These are phyloP conservation scores for Neurospora sp. DNA, from an alignment of 495 filamentous ascomycete genomes.

Conservation along the genomic window DNA sequence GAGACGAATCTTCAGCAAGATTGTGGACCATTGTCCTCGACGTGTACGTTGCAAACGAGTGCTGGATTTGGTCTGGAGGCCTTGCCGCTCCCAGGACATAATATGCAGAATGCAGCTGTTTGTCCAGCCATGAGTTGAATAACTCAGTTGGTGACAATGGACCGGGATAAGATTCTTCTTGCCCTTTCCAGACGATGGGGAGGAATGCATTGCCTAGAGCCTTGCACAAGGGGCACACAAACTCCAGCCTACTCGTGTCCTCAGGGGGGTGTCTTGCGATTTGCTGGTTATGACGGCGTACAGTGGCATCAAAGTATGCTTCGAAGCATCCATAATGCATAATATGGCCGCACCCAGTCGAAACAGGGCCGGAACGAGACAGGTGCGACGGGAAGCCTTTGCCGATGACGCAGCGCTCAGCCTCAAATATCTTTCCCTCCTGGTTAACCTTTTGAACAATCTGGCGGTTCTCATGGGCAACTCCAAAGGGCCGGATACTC, in stretches of 20 bases:
- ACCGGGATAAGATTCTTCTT: slow-evolving; percentile 71
- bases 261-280: slow-evolving; percentile 92
- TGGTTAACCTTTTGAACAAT: slow-evolving; percentile 64
- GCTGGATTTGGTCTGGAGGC: slow-evolving; percentile 37
- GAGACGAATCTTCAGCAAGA: slow-evolving; percentile 30
- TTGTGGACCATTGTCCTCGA: slow-evolving; percentile 50
- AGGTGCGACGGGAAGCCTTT: slow-evolving; percentile 72
- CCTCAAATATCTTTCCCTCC: slow-evolving; percentile 55
- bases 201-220: slow-evolving; percentile 92
- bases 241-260: slow-evolving; percentile 63
- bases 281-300: slow-evolving; percentile 75
- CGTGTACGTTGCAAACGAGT: slow-evolving; percentile 58
- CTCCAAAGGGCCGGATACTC: slow-evolving; percentile 73
- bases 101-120: slow-evolving; percentile 26
- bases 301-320: slow-evolving; percentile 70
- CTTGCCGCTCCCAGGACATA: slow-evolving; percentile 28
- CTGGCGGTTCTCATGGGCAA: slow-evolving; percentile 75
- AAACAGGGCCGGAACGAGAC: slow-evolving; percentile 65
- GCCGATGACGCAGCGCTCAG: slow-evolving; percentile 72
- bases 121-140: slow-evolving; percentile 57
- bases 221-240: slow-evolving; percentile 96
- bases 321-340: slow-evolving; percentile 99
- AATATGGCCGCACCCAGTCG: slow-evolving; percentile 90
- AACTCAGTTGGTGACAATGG: slow-evolving; percentile 43
- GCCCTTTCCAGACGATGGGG: slow-evolving; percentile 89